Evolutionary conservation across 2,329 filamentous ascomycete species (phyloP), one percentile per base, ranked within the genome.

Genomic region (Conoideocrella luteorostrata): DNA sequence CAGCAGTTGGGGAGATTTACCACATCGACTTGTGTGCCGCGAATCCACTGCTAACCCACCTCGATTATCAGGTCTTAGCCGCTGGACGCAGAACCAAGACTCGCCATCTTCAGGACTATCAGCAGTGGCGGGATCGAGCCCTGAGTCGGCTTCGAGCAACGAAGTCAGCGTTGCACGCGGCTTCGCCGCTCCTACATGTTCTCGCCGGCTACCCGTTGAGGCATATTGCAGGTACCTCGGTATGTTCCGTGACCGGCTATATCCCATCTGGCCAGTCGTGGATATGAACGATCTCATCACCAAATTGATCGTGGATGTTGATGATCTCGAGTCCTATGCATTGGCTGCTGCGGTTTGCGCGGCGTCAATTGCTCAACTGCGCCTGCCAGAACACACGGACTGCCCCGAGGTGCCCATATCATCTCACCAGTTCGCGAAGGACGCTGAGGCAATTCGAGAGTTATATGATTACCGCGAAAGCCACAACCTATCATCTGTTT

Each of bases 291-390:
- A 50, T 9, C 36, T 57, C 18, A 39, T 55, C 17, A 18, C 33
- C 0, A 52, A 44, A 7, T 46, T 57, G 6, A 38, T 44, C 6
- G 15, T 44, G 3, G 45, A 50, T 3, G 33, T 37, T 7, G 20
- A 50, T 6, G 50, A 57, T 5, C 43, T 48, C 3, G 56, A 58
- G 13, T 46, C 55, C 17, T 52, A 49, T 9, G 52, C 56, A 2
- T 39, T 58, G 1, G 55, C 52, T 7, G 56, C 55, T 5, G 47
- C 56, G 3, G 18, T 58, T 3, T 58, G 56, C 35, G 55, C 56
- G 3, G 51, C 55, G 0, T 54, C 55, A 1, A 57, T 58, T 24
- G 56, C 53, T 7, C 56, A 57, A 23, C 46, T 58, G 7, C 45
- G 56, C 28, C 54, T 58, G 1, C 18, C 26, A 23, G 55, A 57